Evolutionary conservation across 2,329 filamentous ascomycete species (phyloP), one percentile per base, ranked within the genome.

Genomic region (Chrysoporthe austroafricana): DNA sequence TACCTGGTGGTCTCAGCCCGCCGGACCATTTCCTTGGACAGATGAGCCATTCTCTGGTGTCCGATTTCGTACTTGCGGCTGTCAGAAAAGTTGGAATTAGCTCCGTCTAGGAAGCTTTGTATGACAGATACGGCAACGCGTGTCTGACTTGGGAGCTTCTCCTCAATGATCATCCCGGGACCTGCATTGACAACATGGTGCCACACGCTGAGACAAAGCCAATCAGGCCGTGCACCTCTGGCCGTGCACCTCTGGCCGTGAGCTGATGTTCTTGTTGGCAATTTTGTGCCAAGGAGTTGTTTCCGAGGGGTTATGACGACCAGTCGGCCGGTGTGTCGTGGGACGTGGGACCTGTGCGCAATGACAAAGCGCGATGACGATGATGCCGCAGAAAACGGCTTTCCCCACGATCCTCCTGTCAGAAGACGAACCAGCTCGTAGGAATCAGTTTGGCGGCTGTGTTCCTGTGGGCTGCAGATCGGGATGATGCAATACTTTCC

Each of bases 321-420:
- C 50, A 32, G 21, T 4, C 3, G 8, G 3, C 50, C 50, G 32
- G 26, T 34, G 50, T 54, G 6, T 26, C 21, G 21, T 52, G 50
- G 21, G 32, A 21, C 21, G 16, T 32, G 21, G 42, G 18, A 34
- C 43, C 26, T n/a, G 14, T 46, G 16, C 36, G 18, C 14, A 32
- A 48, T 46, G 43, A 61, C 59, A 61, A 61, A 61, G 43, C 59
- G 32, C n/a, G 42, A 61, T 61, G 59, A 61, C 59, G 59, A 61
- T 46, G 58, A 61, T 42, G 43, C 26, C 13, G 7, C 59, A 42
- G n/a, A 18, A 36, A 46, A 39, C 18, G 43, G 43, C 43, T 34
- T 36, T 36, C 6, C 26, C 43, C 16, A 21, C 3, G 42, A 14
- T 61, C 43, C 43, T 61, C 43, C 43, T 34, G 42, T 39, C 26